Evolutionary conservation across 805 yeast genomes (phyloP).

Genomic region (Pichia nakasei): DNA sequence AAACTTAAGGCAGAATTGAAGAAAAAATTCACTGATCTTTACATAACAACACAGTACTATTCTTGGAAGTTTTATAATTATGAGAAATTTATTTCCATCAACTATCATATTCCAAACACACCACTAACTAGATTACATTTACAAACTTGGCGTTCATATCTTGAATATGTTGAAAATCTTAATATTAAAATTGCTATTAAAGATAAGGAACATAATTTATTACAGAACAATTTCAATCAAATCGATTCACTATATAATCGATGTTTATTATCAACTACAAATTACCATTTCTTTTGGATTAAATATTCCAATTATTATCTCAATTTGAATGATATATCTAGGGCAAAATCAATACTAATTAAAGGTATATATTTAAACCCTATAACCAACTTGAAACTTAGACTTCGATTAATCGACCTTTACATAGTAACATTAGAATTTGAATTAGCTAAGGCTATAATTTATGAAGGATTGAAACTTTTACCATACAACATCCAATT

Average conservation of each 20-base stretch:
- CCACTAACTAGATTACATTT: conserved; percentile 35
- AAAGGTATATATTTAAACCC: conserved; percentile 27
- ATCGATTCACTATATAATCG: conserved; percentile 37
- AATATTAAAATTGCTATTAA: conserved; percentile 16
- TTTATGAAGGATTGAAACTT: conserved; percentile 17
- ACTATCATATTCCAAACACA: conserved; percentile 31
- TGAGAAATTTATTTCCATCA: conserved; percentile 35
- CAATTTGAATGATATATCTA: conserved; percentile 21
- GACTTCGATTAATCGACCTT: conserved; percentile 37
- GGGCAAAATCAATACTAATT: conserved; percentile 32
- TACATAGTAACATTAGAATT: conserved; percentile 31
- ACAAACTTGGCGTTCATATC: conserved; percentile 49
- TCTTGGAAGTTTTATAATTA: conserved; percentile 40
- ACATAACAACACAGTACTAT: conserved; percentile 46
- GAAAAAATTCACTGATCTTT: conserved; percentile 43
- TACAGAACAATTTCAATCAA: conserved; percentile 17
- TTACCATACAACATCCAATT: conserved; percentile 30
- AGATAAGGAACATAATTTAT: conserved; percentile 14
- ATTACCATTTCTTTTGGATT: conserved; percentile 41
- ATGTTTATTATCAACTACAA: conserved; percentile 36
- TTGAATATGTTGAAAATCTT: conserved; percentile 41
- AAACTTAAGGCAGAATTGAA: conserved; percentile 30
- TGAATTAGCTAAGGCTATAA: conserved; percentile 30
- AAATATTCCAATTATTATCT: conserved; percentile 37
- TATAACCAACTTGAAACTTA: conserved; percentile 24